Conservation (phyloP, 1,284 basidiomycete species). For the Apiotrichum siamense region DNA sequence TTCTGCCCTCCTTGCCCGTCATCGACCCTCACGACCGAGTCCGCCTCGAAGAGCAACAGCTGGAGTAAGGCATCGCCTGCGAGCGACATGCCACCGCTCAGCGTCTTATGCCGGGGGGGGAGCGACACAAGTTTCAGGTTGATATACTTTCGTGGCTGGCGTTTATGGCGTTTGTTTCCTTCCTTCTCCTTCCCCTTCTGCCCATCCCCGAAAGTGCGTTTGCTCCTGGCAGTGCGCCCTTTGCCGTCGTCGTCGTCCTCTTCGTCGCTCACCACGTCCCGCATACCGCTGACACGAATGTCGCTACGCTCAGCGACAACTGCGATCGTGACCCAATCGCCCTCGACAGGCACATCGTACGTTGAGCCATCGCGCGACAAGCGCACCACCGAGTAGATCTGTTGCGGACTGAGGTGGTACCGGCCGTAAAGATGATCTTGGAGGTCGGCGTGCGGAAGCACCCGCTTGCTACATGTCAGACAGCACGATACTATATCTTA, state of each 20-base stretch:
- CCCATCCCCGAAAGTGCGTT: slow-evolving; percentile 10
- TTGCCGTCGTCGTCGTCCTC: slow-evolving; percentile 23
- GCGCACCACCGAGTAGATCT: slow-evolving; percentile 76
- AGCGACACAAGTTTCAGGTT: slow-evolving; percentile 65
- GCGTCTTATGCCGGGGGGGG: slow-evolving; percentile 62
- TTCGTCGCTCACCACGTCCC: slow-evolving; percentile 15
- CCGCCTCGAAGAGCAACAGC: slow-evolving; percentile 81
- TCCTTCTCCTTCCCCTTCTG: slow-evolving; percentile 8
- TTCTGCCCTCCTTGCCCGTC: slow-evolving; percentile 45
- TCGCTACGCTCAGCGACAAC: slow-evolving; percentile 82
- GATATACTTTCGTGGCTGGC: slow-evolving; percentile 60
- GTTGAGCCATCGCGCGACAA: slow-evolving; percentile 68
- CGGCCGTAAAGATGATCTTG: slow-evolving; percentile 77
- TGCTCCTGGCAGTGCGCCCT: slow-evolving; percentile 1
- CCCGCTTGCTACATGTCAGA: slow-evolving; percentile 56
- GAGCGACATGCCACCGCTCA: slow-evolving; percentile 50
- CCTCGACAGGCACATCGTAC: slow-evolving; percentile 82
- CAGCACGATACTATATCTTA: background rate
- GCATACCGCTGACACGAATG: slow-evolving; percentile 44
- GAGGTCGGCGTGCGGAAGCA: slow-evolving; percentile 66
- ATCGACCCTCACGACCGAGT: slow-evolving; percentile 51
- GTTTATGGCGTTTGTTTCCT: slow-evolving; percentile 16
- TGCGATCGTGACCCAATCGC: slow-evolving; percentile 86
- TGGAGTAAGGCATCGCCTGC: slow-evolving; percentile 77
- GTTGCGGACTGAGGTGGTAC: slow-evolving; percentile 79